A percentile compares a stretch with the other conserved stretches of the same genome.
These are phyloP conservation scores for Beauveria australis DNA, from an alignment of 2,329 filamentous ascomycete species.

Conservation along the genomic window DNA sequence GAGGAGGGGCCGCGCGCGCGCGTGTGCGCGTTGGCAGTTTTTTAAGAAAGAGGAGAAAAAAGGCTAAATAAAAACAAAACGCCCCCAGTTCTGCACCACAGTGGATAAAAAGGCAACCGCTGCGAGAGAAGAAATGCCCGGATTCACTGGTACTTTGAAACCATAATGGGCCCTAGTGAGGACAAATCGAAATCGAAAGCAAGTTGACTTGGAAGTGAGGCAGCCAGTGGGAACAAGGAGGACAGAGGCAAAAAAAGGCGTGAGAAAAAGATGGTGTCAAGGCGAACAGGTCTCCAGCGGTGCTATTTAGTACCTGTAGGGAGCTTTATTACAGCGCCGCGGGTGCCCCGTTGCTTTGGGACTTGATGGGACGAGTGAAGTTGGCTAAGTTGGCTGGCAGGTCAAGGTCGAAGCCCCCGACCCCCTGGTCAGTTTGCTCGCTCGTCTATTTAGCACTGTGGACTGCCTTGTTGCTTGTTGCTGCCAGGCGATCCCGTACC, in stretches of 20 bases:
- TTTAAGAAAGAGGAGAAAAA: neutral
- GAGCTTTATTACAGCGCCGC: slow-evolving; percentile 1
- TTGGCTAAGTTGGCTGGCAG: neutral
- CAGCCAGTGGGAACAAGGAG: neutral
- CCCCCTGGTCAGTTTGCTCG: neutral
- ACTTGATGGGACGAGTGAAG: neutral
- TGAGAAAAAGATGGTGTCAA: neutral
- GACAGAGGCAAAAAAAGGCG: neutral
- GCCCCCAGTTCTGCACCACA: neutral
- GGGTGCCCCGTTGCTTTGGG: neutral
- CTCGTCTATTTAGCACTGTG: neutral
- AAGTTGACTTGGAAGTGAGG: neutral
- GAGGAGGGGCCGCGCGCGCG: too few relatives aligned
- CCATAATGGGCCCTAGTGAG: neutral
- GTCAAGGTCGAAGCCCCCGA: neutral
- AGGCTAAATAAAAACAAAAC: neutral
- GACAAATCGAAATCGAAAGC: neutral
- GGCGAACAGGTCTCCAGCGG: neutral
- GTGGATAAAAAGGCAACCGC: slow-evolving; percentile 1
- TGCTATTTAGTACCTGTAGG: slow-evolving; percentile 6
- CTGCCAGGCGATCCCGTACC: too few relatives aligned
- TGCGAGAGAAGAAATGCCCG: neutral
- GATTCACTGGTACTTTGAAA: too few relatives aligned
- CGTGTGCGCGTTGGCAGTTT: neutral
- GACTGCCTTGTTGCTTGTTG: neutral